These are phyloP conservation scores for Hippophae tibetana DNA, from an alignment of 306 rosid species.

Conservation along the genomic window DNA sequence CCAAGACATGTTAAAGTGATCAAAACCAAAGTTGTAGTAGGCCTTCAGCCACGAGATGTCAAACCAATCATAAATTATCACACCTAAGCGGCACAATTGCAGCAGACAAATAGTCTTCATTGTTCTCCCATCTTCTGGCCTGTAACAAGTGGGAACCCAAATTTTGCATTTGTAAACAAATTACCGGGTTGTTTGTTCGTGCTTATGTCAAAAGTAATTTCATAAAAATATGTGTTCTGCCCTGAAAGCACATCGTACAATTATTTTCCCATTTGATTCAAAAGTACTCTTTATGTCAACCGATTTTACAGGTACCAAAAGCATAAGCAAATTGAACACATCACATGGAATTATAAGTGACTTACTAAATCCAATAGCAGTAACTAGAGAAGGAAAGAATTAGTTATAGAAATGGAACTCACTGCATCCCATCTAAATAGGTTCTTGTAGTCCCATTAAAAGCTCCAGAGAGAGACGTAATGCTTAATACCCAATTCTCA, in stretches of 20 bases:
- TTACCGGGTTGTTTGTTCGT: neutral
- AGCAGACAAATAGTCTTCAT: constrained; percentile 72
- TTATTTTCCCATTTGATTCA: too few relatives aligned
- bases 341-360: too few relatives aligned
- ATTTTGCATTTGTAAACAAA: constrained; percentile 14
- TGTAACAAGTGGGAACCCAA: constrained; percentile 26
- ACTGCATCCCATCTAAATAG: constrained; percentile 94
- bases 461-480: constrained; percentile 85
- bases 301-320: too few relatives aligned
- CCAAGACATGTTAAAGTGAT: constrained; percentile 86
- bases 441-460: constrained; percentile 97
- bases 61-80: constrained; percentile 82
- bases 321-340: too few relatives aligned
- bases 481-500: constrained; percentile 78
- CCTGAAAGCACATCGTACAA: too few relatives aligned
- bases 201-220: too few relatives aligned
- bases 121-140: constrained; percentile 82
- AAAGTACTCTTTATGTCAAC: too few relatives aligned
- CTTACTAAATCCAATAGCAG: too few relatives aligned
- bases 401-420: constrained; percentile 30
- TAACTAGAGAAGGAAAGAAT: neutral
- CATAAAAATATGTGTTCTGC: too few relatives aligned
- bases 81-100: constrained; percentile 81
- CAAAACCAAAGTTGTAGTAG: constrained; percentile 90
- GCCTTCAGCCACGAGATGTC: constrained; percentile 75